Evolutionary conservation across 2,329 filamentous ascomycete species (phyloP).

Genomic region (Colletotrichum navitas): DNA sequence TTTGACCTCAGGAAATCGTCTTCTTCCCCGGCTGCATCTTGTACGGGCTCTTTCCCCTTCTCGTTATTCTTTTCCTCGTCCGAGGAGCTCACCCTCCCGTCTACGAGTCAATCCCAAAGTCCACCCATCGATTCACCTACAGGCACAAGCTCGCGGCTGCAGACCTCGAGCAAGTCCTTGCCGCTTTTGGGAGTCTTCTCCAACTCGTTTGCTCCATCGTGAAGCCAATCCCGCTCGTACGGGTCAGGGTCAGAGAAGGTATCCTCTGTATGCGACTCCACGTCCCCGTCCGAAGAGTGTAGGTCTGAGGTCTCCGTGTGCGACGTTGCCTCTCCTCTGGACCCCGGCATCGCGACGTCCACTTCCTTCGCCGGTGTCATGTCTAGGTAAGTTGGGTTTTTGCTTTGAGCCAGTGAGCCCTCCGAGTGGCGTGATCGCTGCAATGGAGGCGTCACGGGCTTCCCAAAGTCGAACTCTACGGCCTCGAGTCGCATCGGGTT

Average conservation of each 20-base stretch:
- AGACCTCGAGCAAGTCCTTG: constrained; percentile 22
- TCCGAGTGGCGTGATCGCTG: constrained; percentile 33
- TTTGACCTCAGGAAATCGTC: constrained; percentile 38
- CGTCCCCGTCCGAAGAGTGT: constrained; percentile 41
- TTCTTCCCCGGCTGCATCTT: constrained; percentile 24
- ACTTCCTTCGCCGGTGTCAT: constrained; percentile 33
- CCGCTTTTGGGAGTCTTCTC: constrained; percentile 6
- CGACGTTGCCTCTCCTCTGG: constrained; percentile 32
- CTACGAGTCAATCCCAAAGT: constrained; percentile 44
- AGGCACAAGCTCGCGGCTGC: constrained; percentile 31
- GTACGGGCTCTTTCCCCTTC: constrained; percentile 6
- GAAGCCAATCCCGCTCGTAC: constrained; percentile 37
- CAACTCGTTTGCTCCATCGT: constrained; percentile 6
- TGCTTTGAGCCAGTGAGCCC: constrained; percentile 18
- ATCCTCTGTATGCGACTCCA: constrained; percentile 41
- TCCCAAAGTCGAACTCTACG: constrained; percentile 44
- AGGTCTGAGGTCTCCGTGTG: constrained; percentile 42
- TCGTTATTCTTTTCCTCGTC: constrained; percentile 40
- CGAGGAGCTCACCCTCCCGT: constrained; percentile 44
- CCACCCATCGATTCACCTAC: constrained; percentile 29
- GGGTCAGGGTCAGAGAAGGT: constrained; percentile 41
- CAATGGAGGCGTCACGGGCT: constrained; percentile 35
- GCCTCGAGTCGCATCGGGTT: constrained; percentile 45
- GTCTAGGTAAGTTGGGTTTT: constrained; percentile 7
- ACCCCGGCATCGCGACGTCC: constrained; percentile 10